phyloP scores from a whole-genome alignment of 2,329 filamentous ascomycete species.

The Blastomyces gilchristii region DNA sequence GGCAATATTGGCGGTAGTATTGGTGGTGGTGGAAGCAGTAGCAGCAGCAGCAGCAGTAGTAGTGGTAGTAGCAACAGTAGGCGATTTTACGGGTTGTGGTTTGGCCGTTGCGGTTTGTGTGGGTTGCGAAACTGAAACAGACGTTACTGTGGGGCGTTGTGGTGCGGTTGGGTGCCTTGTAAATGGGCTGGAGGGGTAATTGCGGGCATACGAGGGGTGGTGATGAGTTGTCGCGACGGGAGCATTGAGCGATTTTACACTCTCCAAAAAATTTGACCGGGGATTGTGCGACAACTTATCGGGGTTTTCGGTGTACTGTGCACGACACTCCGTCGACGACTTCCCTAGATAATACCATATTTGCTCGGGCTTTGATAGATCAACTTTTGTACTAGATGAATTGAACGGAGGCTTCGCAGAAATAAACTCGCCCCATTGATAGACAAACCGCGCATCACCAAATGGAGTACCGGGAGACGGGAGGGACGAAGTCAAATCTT shows the following conservation, averaged over 20 bases:
- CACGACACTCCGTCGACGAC: constrained; percentile 77
- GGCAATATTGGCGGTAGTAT: constrained; percentile 6
- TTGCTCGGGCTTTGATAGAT: constrained; percentile 61
- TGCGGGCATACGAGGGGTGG: constrained; percentile 21
- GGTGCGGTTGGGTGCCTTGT: constrained; percentile 5
- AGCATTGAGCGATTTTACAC: constrained; percentile 33
- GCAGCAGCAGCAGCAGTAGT: neutral
- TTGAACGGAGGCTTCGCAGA: constrained; percentile 48
- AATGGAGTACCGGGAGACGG: constrained; percentile 58
- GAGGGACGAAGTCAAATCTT: constrained; percentile 50
- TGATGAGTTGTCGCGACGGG: constrained; percentile 19
- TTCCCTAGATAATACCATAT: constrained; percentile 83
- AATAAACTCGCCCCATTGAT: constrained; percentile 72
- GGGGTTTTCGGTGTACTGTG: constrained; percentile 79
- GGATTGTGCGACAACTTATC: constrained; percentile 39
- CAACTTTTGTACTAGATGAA: constrained; percentile 55
- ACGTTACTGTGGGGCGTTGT: constrained; percentile 13
- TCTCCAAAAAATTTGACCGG: constrained; percentile 42
- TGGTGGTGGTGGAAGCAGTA: neutral
- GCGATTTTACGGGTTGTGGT: constrained; percentile 1
- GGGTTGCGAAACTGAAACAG: constrained; percentile 14
- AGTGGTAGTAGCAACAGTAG: neutral
- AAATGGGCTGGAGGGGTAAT: constrained; percentile 22
- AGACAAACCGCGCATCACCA: constrained; percentile 45
- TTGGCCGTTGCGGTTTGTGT: constrained; percentile 10